Base-by-base conservation (phyloP, 2,329 filamentous ascomycete species). In the Diaporthe sp. region DNA sequence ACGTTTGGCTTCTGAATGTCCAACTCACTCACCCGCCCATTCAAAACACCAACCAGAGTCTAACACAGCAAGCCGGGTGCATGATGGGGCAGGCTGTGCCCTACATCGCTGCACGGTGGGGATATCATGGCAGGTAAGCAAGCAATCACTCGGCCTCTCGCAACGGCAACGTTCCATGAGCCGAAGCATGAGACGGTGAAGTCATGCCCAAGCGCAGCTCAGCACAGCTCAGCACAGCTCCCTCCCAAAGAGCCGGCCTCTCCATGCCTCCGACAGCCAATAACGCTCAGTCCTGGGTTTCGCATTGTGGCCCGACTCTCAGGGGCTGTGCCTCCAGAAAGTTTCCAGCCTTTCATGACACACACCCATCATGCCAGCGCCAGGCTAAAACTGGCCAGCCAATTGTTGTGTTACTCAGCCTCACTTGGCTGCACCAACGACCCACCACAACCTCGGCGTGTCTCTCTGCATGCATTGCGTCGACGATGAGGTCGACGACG, bases 401-500 rank as follows among this genome's bases (percentile, higher is more conserved):
- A 51, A 53, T 72, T 72, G 57, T n/a, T 19, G 57, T 62, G 34
- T 73, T 57, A 53, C 71, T 73, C 71, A 55, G 71, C 71, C 49
- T 65, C 71, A 51, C 25, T 65, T 65, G 49, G 71, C 71, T 73
- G 13, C 25, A 44, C 44, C 58, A 17, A 44, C 10, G 57, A 28
- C 46, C 71, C 71, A 73, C 71, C 71, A 61, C 46, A 10, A 28
- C 46, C 46, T 39, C 31, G 65, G 46, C 46, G 65, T 39, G 2
- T 8, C 22, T 39, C 13, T 17, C 9, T 37, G 31, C 34, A 9
- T 34, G 25, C 5, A 62, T 60, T 72, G 53, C 42, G 22, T 51
- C n/a, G 22, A 60, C 39, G 53, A 60, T 39, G 19, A n/a, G 12
- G 61, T n/a, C 34, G 15, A 28, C 37, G n/a, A 44, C 58, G 13